Conservation (phyloP, 148 eudicot species). For the Rhododendron kiyosumense region DNA sequence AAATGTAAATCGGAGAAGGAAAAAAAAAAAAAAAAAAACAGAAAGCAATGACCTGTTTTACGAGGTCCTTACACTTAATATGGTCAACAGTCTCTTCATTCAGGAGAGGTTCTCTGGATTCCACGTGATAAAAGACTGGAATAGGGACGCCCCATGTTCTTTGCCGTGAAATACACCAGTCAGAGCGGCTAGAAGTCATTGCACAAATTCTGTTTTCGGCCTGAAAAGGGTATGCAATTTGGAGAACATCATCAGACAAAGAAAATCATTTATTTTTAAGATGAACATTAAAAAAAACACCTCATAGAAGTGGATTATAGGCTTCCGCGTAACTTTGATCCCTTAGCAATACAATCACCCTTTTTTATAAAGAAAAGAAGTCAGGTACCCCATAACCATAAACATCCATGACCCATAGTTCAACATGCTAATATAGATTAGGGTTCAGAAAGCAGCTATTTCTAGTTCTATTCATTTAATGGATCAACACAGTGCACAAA, state of each 20-base stretch:
- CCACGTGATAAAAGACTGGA: slow-evolving; percentile 93
- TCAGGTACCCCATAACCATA: background rate
- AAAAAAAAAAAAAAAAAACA: background rate
- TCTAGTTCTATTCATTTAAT: background rate
- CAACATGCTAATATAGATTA: background rate
- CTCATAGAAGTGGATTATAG: background rate
- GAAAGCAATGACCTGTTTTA: background rate
- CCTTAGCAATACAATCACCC: background rate
- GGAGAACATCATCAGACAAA: background rate
- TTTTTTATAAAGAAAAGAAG: background rate
- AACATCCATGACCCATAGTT: background rate
- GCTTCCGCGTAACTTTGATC: background rate
- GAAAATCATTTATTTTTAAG: background rate
- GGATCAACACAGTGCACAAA: background rate
- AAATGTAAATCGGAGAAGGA: background rate
- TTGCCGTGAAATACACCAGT: slow-evolving; percentile 99
- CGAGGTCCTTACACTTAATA: slow-evolving; percentile 57
- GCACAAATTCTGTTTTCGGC: slow-evolving; percentile 83
- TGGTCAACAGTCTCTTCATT: slow-evolving; percentile 76
- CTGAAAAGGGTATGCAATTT: slow-evolving; percentile 25
- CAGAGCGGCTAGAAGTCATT: slow-evolving; percentile 95
- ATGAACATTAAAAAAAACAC: background rate
- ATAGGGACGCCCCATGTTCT: slow-evolving; percentile 99
- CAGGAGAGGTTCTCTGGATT: slow-evolving; percentile 81
- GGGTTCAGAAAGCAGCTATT: background rate